phyloP scores from a whole-genome alignment of 192 early-diverging fungal species.

The Martensiomyces pterosporus region DNA sequence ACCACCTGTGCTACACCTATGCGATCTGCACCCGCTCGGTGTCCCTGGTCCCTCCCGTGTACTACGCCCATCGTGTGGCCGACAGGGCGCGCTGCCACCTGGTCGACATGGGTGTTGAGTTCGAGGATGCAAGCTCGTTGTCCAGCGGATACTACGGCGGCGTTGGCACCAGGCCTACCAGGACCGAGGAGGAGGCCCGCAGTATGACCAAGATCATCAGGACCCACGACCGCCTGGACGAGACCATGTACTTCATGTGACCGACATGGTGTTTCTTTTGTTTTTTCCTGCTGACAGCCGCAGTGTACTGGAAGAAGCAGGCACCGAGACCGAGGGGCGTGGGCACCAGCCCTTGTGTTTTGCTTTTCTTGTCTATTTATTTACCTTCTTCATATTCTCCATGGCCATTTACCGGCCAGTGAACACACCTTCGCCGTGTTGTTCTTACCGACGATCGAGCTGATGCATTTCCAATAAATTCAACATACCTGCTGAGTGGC shows the following conservation, averaged over 20 bases:
- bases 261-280: no score
- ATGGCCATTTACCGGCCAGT: no score
- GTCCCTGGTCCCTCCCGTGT: slow-evolving; percentile 82
- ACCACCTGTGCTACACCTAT: slow-evolving; percentile 86
- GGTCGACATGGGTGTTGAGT: slow-evolving; percentile 32
- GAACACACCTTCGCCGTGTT: no score
- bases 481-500: no score
- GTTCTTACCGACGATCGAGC: no score
- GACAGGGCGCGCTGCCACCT: slow-evolving; percentile 80
- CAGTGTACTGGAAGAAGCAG: no score
- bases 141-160: slow-evolving; percentile 32
- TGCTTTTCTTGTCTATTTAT: no score
- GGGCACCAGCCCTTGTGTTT: no score
- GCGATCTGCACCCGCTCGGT: slow-evolving; percentile 84
- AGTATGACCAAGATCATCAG: slow-evolving; percentile 5
- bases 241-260: slow-evolving; percentile 12
- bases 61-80: slow-evolving; percentile 91
- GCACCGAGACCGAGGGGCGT: no score
- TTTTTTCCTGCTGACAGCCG: no score
- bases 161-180: background rate
- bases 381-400: no score
- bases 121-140: slow-evolving; percentile 36
- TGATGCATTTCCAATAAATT: no score
- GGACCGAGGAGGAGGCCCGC: background rate
- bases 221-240: slow-evolving; percentile 2